Evolutionary conservation across 1,139 yeast genomes (phyloP), one percentile per base, ranked within the genome.

Genomic region (Pichia sp.): DNA sequence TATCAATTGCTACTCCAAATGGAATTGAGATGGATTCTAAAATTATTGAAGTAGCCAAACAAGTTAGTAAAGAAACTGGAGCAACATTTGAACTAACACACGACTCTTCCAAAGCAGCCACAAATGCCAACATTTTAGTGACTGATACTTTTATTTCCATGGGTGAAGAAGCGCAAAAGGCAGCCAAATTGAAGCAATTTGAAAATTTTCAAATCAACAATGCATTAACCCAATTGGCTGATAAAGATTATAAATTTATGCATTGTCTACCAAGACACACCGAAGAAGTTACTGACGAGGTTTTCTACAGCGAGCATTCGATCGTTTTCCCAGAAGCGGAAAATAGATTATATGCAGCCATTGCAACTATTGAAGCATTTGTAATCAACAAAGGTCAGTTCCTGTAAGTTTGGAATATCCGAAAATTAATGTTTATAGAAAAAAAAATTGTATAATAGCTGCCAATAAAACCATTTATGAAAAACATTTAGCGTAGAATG

Each of bases 91-190:
- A 75, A 52, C 62, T 81, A n/a, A 75, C 84, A 5, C 78, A 82
- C 55, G 87, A 85, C 56, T 95, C 98, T 3, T 58, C 67, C 23
- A 68, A 60, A 23, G 96, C 97, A 0, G 77, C 87, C 47, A 70
- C 72, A 44, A 71, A 73, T 51, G 88, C 98, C 3, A 78, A 90
- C 59, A 71, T 92, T 36, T 64, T 92, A 27, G 98, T 92, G 42
- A 92, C 98, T n/a, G 98, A 92, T 58, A 92, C 98, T 4, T 92
- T 95, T 81, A 80, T 92, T 35, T 90, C 97, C 1, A 92, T 92
- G 98, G 98, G 98, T 49, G 92, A 92, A 69, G 98, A 92, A 64
- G 67, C 75, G 6, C 92, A 90, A 63, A 85, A 79, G 55, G 71
- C 64, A 40, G 69, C 72, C 48, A 85, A 90, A 52, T 69, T 92